These are phyloP conservation scores for Senna siamea DNA, from an alignment of 306 rosid genomes.

Conservation along the genomic window DNA sequence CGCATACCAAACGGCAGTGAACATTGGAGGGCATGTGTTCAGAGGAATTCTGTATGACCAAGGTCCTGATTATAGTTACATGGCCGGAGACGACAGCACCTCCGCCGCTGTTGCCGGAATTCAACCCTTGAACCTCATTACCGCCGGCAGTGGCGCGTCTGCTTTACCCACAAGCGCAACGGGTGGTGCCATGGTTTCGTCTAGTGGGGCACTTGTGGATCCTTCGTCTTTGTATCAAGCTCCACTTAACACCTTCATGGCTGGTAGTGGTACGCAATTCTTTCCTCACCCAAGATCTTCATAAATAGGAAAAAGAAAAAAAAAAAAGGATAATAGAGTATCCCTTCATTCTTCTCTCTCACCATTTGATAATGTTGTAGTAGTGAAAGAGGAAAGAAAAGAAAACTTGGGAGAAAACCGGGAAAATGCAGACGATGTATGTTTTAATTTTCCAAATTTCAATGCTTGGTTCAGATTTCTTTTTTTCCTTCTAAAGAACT, in stretches of 20 bases:
- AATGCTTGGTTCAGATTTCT: no score
- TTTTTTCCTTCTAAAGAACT: no score
- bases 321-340: slow-evolving; percentile 9
- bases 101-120: no score
- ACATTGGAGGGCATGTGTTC: slow-evolving; percentile 85
- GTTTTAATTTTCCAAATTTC: no score
- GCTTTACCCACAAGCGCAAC: neutral
- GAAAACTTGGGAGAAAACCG: no score
- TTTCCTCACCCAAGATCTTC: slow-evolving; percentile 93
- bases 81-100: no score
- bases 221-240: slow-evolving; percentile 66
- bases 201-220: slow-evolving; percentile 52
- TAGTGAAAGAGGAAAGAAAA: slow-evolving; percentile 13
- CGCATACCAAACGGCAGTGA: slow-evolving; percentile 93
- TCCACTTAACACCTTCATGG: slow-evolving; percentile 69
- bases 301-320: slow-evolving; percentile 18
- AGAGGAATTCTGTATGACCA: slow-evolving; percentile 87
- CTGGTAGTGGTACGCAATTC: slow-evolving; percentile 97
- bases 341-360: slow-evolving; percentile 35
- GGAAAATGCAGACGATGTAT: no score
- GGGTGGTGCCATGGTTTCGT: slow-evolving; percentile 38
- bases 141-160: neutral
- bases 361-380: slow-evolving; percentile 40
- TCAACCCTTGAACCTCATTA: no score
- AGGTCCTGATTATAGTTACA: slow-evolving; percentile 68